Conservation (phyloP, 164 flowering plant genomes). For the Cinnamomum chago region DNA sequence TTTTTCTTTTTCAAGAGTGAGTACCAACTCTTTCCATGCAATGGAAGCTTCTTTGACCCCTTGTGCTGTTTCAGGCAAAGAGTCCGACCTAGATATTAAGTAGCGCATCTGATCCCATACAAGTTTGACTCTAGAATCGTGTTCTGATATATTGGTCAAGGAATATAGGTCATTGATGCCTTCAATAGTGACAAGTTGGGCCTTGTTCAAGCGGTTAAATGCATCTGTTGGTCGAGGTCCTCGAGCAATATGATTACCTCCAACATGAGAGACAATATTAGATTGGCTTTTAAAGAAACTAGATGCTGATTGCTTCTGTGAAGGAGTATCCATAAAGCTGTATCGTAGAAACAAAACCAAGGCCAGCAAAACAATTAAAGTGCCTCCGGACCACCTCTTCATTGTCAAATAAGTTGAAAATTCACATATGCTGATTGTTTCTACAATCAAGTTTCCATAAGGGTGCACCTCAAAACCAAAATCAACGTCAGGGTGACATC, state of each 20-base stretch:
- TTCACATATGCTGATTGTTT: constrained; percentile 35
- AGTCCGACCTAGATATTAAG: constrained; percentile 64
- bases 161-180: constrained; percentile 51
- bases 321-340: constrained; percentile 31
- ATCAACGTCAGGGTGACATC: constrained; percentile 44
- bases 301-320: constrained; percentile 48
- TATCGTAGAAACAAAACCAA: constrained; percentile 50
- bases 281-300: constrained; percentile 46
- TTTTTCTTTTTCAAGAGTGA: constrained; percentile 37
- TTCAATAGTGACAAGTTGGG: constrained; percentile 36
- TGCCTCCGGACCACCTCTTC: constrained; percentile 83
- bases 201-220: constrained; percentile 23
- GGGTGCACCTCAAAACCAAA: constrained; percentile 48
- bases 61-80: constrained; percentile 67
- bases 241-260: constrained; percentile 2
- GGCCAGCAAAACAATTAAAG: constrained; percentile 47
- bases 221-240: constrained; percentile 12
- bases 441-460: constrained; percentile 27
- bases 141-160: constrained; percentile 26
- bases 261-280: constrained; percentile 9
- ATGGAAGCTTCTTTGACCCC: constrained; percentile 79
- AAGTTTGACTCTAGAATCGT: constrained; percentile 42
- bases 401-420: constrained; percentile 19
- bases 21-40: constrained; percentile 59
- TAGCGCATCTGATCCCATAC: constrained; percentile 59